Evolutionary conservation across 2,329 filamentous ascomycete genomes (phyloP).

Genomic region (Tolypocladium endophyticum): DNA sequence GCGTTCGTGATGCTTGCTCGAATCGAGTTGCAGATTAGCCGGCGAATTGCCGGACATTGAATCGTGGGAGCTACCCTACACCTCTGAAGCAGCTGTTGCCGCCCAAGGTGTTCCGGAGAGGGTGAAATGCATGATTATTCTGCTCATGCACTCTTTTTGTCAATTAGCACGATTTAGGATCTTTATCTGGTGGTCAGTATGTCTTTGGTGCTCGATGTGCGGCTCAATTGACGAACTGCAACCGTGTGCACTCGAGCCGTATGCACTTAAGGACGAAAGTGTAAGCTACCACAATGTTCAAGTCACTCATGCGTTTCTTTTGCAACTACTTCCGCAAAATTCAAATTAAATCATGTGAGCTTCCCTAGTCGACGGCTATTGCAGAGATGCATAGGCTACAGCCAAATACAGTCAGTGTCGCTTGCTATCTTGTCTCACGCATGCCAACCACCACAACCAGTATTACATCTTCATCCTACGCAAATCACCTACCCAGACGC

Average conservation of each 20-base stretch:
- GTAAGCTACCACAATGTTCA: too few relatives aligned
- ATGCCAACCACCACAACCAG: not conserved
- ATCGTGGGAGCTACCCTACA: not conserved
- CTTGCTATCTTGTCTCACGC: not conserved
- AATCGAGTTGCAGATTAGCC: constrained; percentile 5
- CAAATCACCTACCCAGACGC: not conserved
- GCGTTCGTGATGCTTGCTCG: constrained; percentile 4
- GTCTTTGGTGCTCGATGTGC: too few relatives aligned
- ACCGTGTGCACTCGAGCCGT: not conserved
- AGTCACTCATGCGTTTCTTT: not conserved
- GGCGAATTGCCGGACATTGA: constrained; percentile 6
- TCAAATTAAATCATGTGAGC: not conserved
- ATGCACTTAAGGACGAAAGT: too few relatives aligned
- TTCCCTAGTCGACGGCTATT: not conserved
- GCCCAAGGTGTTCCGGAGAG: too few relatives aligned
- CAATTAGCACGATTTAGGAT: not conserved
- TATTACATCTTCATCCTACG: not conserved
- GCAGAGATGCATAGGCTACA: not conserved
- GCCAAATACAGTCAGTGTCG: not conserved
- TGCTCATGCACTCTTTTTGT: not conserved
- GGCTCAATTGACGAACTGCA: not conserved
- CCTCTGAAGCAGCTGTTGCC: not conserved
- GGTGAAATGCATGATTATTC: not conserved
- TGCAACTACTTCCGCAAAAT: not conserved
- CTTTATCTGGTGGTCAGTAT: not conserved